These are phyloP conservation scores for Coleophoma crateriformis DNA, from an alignment of 2,329 filamentous ascomycete species.

Conservation along the genomic window DNA sequence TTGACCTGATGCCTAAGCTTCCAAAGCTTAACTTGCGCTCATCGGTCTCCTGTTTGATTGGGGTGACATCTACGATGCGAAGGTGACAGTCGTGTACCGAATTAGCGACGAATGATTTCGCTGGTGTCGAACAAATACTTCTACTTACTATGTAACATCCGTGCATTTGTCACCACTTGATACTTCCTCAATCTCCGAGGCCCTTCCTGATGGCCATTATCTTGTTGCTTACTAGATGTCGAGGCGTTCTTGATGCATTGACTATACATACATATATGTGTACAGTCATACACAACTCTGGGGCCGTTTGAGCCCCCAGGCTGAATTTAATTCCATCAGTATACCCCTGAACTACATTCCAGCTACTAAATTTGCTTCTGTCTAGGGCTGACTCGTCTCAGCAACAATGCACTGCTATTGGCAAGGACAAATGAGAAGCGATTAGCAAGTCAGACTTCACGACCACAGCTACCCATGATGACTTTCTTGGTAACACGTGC, in stretches of 20 bases:
- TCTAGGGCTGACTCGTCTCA: constrained; percentile 18
- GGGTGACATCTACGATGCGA: constrained; percentile 62
- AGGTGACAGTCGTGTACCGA: constrained; percentile 22
- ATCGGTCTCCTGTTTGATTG: constrained; percentile 50
- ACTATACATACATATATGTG: background rate
- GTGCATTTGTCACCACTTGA: too few relatives aligned
- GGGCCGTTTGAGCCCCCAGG: too few relatives aligned
- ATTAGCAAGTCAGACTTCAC: constrained; percentile 59
- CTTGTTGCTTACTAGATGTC: background rate
- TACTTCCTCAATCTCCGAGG: too few relatives aligned
- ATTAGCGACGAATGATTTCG: too few relatives aligned
- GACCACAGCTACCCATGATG: constrained; percentile 48
- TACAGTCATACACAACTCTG: too few relatives aligned
- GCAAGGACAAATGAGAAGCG: constrained; percentile 53
- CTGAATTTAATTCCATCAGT: too few relatives aligned
- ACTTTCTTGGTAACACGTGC: constrained; percentile 57
- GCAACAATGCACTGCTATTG: constrained; percentile 55
- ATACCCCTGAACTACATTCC: too few relatives aligned
- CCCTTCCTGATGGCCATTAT: too few relatives aligned
- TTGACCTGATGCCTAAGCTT: too few relatives aligned
- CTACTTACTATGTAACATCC: too few relatives aligned
- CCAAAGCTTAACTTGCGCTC: constrained; percentile 43
- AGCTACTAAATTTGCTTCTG: background rate
- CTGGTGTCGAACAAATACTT: too few relatives aligned
- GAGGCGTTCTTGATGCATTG: background rate